Evolutionary conservation across 441 rosid genomes (phyloP).

Genomic region (Eutrema salsugineum): DNA sequence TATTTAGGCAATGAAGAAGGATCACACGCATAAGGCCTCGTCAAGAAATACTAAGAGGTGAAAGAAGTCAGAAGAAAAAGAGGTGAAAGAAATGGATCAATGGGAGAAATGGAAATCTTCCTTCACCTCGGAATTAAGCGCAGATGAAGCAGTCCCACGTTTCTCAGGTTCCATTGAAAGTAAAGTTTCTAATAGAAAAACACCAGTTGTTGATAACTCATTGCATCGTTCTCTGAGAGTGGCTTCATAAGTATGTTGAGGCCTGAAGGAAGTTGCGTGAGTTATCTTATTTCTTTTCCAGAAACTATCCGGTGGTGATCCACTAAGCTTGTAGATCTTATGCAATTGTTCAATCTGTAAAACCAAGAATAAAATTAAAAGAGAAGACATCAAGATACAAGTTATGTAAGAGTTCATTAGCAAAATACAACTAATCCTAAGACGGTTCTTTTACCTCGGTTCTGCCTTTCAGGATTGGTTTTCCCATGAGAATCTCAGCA

Average conservation of each 20-base stretch:
- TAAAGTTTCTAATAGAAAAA: conserved; percentile 58
- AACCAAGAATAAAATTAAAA: neutral
- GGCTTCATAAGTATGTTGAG: conserved; percentile 65
- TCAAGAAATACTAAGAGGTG: conserved; percentile 59
- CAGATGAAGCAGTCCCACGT: conserved; percentile 89
- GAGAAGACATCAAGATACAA: neutral
- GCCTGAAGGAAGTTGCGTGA: conserved; percentile 63
- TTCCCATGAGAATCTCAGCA: conserved; percentile 68
- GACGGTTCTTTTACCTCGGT: no score
- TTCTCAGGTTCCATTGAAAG: conserved; percentile 75
- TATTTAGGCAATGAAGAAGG: conserved; percentile 88
- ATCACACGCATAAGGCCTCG: conserved; percentile 75
- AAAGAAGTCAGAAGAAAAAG: neutral
- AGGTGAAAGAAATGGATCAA: neutral
- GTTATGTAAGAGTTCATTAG: neutral
- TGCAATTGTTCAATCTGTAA: conserved; percentile 87
- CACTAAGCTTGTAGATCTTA: conserved; percentile 88
- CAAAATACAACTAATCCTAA: no score
- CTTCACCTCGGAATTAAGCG: conserved; percentile 63
- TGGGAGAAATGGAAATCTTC: neutral
- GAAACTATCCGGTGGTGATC: conserved; percentile 77
- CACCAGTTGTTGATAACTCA: conserved; percentile 47
- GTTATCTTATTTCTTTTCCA: conserved; percentile 71
- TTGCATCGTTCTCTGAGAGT: conserved; percentile 62
- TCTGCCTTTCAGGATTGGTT: conserved; percentile 83